Percentiles rank a stretch among this genome's conserved stretches.
Conservation (phyloP, 345 rosid genomes). For the Cochlearia excelsa region DNA sequence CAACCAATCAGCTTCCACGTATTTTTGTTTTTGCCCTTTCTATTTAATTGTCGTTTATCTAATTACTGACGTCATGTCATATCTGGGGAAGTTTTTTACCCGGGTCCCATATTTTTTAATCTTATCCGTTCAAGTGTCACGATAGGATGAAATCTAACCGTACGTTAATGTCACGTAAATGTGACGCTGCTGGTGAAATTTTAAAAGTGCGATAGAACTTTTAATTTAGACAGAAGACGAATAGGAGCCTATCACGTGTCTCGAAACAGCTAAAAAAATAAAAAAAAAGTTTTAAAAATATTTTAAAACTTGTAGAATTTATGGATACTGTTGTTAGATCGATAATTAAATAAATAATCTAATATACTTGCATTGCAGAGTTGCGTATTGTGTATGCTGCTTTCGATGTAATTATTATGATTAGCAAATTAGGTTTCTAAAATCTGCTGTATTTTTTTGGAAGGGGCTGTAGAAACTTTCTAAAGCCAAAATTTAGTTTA, state of each 20-base stretch:
- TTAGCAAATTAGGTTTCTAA: too few species aligned
- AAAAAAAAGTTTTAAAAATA: too few species aligned
- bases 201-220: conserved; percentile 11
- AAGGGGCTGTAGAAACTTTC: too few species aligned
- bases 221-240: conserved; percentile 21
- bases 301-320: too few species aligned
- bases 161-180: conserved; percentile 30
- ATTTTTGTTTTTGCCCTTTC: conserved; percentile 6
- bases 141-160: conserved; percentile 1
- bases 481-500: too few species aligned
- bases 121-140: conserved; percentile 1
- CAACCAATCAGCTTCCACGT: conserved; percentile 32
- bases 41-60: conserved; percentile 15
- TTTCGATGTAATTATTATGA: too few species aligned
- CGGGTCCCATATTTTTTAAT: conserved; percentile 12
- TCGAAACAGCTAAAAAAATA: conserved; percentile 14
- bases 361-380: too few species aligned
- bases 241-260: conserved; percentile 33
- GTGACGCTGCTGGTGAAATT: conserved; percentile 6
- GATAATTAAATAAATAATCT: too few species aligned
- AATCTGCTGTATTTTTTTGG: too few species aligned
- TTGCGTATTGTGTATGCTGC: too few species aligned
- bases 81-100: conserved; percentile 1
- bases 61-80: conserved; percentile 27
- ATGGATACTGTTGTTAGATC: too few species aligned